Base-by-base conservation (phyloP, 1,284 basidiomycete species). In the Meripilus lineatus region DNA sequence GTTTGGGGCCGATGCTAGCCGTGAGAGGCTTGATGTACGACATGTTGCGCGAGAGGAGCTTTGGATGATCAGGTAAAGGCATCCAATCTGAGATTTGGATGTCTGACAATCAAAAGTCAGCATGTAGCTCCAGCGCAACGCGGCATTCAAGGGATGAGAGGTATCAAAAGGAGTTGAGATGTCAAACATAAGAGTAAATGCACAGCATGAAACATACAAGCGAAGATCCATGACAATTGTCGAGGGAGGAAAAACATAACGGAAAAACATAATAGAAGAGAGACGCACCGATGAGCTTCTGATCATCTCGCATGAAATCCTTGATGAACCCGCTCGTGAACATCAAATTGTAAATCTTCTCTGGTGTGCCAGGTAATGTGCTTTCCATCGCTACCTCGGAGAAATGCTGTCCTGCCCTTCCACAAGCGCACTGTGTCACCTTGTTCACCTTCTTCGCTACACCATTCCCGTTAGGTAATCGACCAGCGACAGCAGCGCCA, bases 251-350 rank as follows among this genome's bases (percentile, higher is more conserved):
- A 5, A 44, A 7, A 41, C 22, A 17, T n/a, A 39, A 25, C 4
- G 11, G n/a, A 11, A 17, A 25, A 32, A 11, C 2, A 3, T 11
- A 22, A 3, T 21, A 4, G 17, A 41, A 28, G n/a, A 11, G 10
- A 5, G 2, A 70, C 83, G 49, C 54, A 93, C 93, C 92, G 38
- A 76, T 69, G n/a, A 99, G 74, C 59, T 91, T 93, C 65, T 98
- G 93, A 52, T 91, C 81, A 11, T 84, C 79, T 20, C 74, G 72
- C 83, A 95, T 83, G 64, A 99, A 99, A 25, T 89, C 85, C 63
- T 93, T 94, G 61, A 94, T 89, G 70, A 98, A 99, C 23, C 87
- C 93, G 64, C 90, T 93, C 42, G 92, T 85, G 63, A 98, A 98
- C 71, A 99, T 90, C 54, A 99, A 71, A 58, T 94, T 94, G 69